Percentiles rank a stretch among this genome's conserved stretches.
These are phyloP conservation scores for Phytophthora pinifolia DNA, from an alignment of 352 stramenopile genomes.

Conservation along the genomic window DNA sequence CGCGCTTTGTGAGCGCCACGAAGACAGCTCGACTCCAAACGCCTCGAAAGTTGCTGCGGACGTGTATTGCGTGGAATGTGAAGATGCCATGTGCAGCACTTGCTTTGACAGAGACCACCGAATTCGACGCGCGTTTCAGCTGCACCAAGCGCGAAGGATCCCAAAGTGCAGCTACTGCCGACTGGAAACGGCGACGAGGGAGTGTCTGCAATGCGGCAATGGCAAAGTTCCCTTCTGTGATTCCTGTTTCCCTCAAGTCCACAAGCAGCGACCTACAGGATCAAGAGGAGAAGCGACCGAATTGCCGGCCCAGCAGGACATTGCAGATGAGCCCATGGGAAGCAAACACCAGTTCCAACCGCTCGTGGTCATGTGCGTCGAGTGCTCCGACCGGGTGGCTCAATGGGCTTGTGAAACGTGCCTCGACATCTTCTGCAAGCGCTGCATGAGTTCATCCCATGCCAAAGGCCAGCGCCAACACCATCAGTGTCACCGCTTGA, in stretches of 20 bases:
- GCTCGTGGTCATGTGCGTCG: conserved; percentile 67
- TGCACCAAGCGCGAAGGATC: conserved; percentile 41
- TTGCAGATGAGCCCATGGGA: neutral
- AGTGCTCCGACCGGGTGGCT: conserved; percentile 53
- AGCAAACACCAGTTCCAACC: conserved; percentile 39
- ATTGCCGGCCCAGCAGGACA: too few species aligned
- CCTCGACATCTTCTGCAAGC: conserved; percentile 68
- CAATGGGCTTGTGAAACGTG: conserved; percentile 72
- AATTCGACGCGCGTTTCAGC: conserved; percentile 45
- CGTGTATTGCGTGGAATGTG: conserved; percentile 71
- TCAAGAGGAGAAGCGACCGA: neutral
- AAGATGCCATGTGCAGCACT: conserved; percentile 61
- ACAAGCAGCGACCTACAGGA: conserved; percentile 21
- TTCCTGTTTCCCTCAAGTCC: conserved; percentile 56
- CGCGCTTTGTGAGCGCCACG: conserved; percentile 66
- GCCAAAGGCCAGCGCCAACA: conserved; percentile 58
- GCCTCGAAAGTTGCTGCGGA: conserved; percentile 33
- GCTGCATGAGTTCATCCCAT: conserved; percentile 56
- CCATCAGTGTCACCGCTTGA: conserved; percentile 56
- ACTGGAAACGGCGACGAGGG: conserved; percentile 57
- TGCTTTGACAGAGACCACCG: conserved; percentile 70
- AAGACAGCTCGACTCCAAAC: conserved; percentile 35
- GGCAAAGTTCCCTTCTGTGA: conserved; percentile 71
- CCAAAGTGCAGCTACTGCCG: conserved; percentile 50
- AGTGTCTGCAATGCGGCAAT: conserved; percentile 66